These are phyloP conservation scores for Rhizophora mangle DNA, from an alignment of 345 rosid genomes.

Conservation along the genomic window DNA sequence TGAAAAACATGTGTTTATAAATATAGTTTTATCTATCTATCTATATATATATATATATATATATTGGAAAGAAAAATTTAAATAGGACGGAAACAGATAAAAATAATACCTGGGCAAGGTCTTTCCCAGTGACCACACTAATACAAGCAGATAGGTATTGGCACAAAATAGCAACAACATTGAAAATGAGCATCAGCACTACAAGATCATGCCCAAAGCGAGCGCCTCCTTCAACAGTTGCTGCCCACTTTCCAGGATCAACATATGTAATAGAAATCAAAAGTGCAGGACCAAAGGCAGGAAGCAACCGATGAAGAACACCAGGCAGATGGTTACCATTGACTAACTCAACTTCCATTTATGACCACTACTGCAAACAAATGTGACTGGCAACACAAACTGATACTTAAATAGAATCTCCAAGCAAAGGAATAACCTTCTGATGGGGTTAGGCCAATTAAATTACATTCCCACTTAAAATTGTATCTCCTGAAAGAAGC, in stretches of 20 bases:
- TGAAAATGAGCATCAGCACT: slow-evolving; percentile 61
- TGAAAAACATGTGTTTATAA: background rate
- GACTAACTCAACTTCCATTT: slow-evolving; percentile 65
- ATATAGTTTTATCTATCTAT: background rate
- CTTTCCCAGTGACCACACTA: slow-evolving; percentile 71
- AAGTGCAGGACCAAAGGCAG: slow-evolving; percentile 64
- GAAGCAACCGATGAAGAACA: slow-evolving; percentile 51
- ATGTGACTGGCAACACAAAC: slow-evolving; percentile 5
- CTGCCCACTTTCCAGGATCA: slow-evolving; percentile 97
- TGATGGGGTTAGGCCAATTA: slow-evolving; percentile 18
- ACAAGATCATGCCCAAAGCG: slow-evolving; percentile 77
- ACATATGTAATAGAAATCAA: slow-evolving; percentile 78
- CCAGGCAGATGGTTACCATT: slow-evolving; percentile 38
- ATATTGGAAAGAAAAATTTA: background rate
- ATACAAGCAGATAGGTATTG: slow-evolving; percentile 79
- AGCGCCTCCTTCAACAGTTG: slow-evolving; percentile 85
- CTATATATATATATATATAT: background rate
- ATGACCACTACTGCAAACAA: slow-evolving; percentile 5
- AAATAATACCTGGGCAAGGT: slow-evolving; percentile 74
- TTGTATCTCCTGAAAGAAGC: slow-evolving; percentile 14
- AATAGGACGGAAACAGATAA: background rate
- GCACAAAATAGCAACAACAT: slow-evolving; percentile 76
- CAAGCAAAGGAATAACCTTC: slow-evolving; percentile 26
- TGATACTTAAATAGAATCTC: slow-evolving; percentile 17
- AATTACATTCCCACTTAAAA: slow-evolving; percentile 29